These are phyloP conservation scores for Pichia sp. DNA, from an alignment of 1,139 yeast species.

Conservation along the genomic window DNA sequence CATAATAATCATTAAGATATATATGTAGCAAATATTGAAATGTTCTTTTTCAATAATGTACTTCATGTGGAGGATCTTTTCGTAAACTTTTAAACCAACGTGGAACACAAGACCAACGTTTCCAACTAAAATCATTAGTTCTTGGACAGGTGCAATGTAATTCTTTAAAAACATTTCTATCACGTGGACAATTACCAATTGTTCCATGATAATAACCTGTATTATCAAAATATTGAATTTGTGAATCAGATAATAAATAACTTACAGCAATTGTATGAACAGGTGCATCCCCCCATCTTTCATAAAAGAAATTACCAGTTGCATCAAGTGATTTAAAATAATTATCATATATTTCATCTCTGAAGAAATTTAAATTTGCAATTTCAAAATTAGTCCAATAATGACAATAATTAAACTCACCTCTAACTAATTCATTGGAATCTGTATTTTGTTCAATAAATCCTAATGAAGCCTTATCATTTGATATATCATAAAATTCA, in stretches of 20 bases:
- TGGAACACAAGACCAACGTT: conserved; percentile 27
- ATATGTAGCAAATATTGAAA: too few relatives aligned
- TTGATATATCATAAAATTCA: conserved; percentile 31
- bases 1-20: too few relatives aligned
- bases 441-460: conserved; percentile 48
- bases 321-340: conserved; percentile 69
- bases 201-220: conserved; percentile 83
- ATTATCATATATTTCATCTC: conserved; percentile 56
- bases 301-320: conserved; percentile 86
- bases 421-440: conserved; percentile 33
- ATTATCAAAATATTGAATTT: conserved; percentile 74
- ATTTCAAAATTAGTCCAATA: conserved; percentile 94
- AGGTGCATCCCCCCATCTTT: conserved; percentile 97
- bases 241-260: conserved; percentile 48
- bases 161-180: conserved; percentile 11
- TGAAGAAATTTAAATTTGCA: conserved; percentile 72
- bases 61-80: conserved; percentile 4
- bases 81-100: conserved; percentile 19
- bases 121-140: conserved; percentile 23
- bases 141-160: conserved; percentile 23
- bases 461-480: conserved; percentile 40
- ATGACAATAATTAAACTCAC: conserved; percentile 73
- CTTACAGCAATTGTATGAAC: conserved; percentile 83
- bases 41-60: conserved; percentile 7
- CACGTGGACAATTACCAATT: conserved; percentile 69